phyloP scores from a whole-genome alignment of 169 alveolate genomes.

The Fabrea salina region DNA sequence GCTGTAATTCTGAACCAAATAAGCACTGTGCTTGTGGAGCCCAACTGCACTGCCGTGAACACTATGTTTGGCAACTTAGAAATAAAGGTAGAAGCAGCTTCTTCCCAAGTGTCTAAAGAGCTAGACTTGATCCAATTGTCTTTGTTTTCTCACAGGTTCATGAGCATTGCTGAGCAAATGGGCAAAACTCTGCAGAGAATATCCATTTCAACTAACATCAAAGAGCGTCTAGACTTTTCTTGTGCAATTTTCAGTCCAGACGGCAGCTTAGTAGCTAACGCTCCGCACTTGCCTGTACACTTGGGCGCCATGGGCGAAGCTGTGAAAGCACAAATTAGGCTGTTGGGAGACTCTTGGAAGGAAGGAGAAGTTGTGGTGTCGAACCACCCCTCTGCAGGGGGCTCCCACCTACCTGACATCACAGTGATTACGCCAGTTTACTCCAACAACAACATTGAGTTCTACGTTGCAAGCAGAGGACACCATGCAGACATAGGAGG shows the following conservation, averaged over 20 bases:
- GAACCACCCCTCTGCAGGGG: slow-evolving; percentile 85
- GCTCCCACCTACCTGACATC: slow-evolving; percentile 87
- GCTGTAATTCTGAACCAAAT: slow-evolving; percentile 62
- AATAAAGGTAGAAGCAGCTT: neutral
- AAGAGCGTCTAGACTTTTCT: slow-evolving; percentile 84
- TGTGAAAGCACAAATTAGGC: slow-evolving; percentile 57
- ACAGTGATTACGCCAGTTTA: slow-evolving; percentile 85
- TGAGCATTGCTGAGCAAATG: slow-evolving; percentile 88
- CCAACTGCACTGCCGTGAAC: slow-evolving; percentile 48
- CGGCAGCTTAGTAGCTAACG: slow-evolving; percentile 85
- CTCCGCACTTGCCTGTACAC: slow-evolving; percentile 89
- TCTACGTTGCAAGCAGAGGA: slow-evolving; percentile 81
- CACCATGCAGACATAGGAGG: slow-evolving; percentile 91
- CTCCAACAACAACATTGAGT: slow-evolving; percentile 43
- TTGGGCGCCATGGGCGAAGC: slow-evolving; percentile 86
- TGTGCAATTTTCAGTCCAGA: slow-evolving; percentile 80
- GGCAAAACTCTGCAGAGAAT: slow-evolving; percentile 73
- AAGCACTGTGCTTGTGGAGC: slow-evolving; percentile 58
- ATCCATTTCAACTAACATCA: slow-evolving; percentile 74
- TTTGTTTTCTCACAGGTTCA: slow-evolving; percentile 74
- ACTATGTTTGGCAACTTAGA: slow-evolving; percentile 41
- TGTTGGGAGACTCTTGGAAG: slow-evolving; percentile 47
- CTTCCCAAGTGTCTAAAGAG: neutral
- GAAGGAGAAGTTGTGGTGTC: slow-evolving; percentile 74
- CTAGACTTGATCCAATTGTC: slow-evolving; percentile 61